Evolutionary conservation across 495 filamentous ascomycete species (phyloP), one percentile per base, ranked within the genome.

Genomic region (Penicillium samsonianum): DNA sequence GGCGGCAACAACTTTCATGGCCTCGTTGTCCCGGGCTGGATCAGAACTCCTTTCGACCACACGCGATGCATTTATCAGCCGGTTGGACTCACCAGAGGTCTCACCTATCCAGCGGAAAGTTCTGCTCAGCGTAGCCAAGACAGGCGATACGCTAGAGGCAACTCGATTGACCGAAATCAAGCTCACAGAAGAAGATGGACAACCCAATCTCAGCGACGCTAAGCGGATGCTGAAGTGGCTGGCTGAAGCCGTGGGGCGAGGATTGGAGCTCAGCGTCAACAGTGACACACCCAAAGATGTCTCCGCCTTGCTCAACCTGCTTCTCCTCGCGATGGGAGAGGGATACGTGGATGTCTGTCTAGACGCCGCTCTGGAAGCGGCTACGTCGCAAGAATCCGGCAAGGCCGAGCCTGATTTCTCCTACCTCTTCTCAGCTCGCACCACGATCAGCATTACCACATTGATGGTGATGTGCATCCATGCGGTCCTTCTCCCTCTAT

Each of bases 191-290:
- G 84, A 90, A 63, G 92, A 99, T 61, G 95, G 95, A 30, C 74
- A 85, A 54, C 80, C 96, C 5, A 92, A 84, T 58, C 82, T 96
- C 14, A 80, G 86, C n/a, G 89, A 86, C 66, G 87, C 92, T 22
- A 98, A 98, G 72, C 83, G 94, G 47, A 98, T 99, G 92, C 81
- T 99, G 31, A 96, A 89, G 64, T 99, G 95, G 95, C 80, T 99
- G 26, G 94, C 95, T 28, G 95, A 99, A 74, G 91, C 88, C 52
- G 92, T 99, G 49, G 90, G 93, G n/a, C 80, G 95, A 59, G 89
- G 90, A 0, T 80, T 99, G 30, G 95, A 99, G 67, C 79, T 99
- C 41, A 90, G 88, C 33, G 88, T 89, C 22, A 85, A 84, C 43
- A 90, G 81, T 59, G 95, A 98, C 59, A 96, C 91, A 10, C 91